Evolutionary conservation across 257 asterid genomes (phyloP).

Genomic region (Perilla frutescens): DNA sequence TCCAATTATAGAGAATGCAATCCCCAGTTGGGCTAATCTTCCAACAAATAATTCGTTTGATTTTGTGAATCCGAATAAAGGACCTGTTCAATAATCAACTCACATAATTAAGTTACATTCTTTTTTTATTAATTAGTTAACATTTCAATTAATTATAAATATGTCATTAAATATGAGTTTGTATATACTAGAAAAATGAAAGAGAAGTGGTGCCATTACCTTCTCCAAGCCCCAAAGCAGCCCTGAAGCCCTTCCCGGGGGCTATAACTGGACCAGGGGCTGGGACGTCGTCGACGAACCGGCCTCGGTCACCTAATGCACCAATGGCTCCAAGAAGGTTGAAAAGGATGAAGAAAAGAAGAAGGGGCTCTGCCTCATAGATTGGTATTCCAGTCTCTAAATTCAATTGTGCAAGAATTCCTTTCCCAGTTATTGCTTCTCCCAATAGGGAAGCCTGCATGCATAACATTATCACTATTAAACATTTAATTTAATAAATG

Average conservation of each 20-base stretch:
- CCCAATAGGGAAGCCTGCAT: conserved; percentile 77
- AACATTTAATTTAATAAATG: too few species aligned
- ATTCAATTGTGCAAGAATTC: conserved; percentile 79
- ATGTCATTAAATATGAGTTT: too few species aligned
- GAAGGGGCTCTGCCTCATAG: conserved; percentile 66
- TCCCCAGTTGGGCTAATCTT: conserved; percentile 90
- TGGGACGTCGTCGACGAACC: conserved; percentile 75
- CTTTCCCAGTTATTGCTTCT: conserved; percentile 95
- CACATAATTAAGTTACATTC: too few species aligned
- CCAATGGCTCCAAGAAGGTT: conserved; percentile 96
- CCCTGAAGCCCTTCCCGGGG: conserved; percentile 75
- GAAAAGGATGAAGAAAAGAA: conserved; percentile 86
- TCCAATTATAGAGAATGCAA: conserved; percentile 90
- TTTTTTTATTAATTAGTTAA: too few species aligned
- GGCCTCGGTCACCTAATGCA: conserved; percentile 95
- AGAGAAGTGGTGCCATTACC: conserved; percentile 41
- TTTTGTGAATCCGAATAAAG: conserved; percentile 90
- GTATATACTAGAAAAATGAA: too few species aligned
- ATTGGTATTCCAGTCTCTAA: conserved; percentile 95
- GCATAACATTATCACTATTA: neutral
- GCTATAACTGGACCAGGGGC: conserved; percentile 69
- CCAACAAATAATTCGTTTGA: conserved; percentile 94
- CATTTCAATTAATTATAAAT: too few species aligned
- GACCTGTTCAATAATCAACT: conserved; percentile 50
- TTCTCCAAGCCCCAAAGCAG: conserved; percentile 75